Conservation (phyloP, 2,329 filamentous ascomycete genomes). For the Colletotrichum shisoi region DNA sequence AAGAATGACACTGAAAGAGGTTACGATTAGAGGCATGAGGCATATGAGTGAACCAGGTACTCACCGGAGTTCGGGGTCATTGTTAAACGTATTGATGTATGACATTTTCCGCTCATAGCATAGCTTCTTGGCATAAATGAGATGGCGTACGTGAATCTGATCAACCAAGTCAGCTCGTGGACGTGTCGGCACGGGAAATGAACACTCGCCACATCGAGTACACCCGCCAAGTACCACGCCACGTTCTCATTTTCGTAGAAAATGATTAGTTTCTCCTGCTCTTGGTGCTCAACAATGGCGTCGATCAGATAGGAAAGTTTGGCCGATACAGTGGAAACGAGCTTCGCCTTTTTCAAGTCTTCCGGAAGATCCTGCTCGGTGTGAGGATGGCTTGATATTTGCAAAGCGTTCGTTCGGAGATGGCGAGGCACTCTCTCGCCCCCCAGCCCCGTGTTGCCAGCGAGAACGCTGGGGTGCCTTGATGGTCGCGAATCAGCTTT, state of each 20-base stretch:
- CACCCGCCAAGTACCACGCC: slow-evolving; percentile 84
- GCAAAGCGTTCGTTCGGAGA: slow-evolving; percentile 45
- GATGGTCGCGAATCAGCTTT: slow-evolving; percentile 15
- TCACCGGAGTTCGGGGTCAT: slow-evolving; percentile 67
- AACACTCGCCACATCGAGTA: slow-evolving; percentile 72
- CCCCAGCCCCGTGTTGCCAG: slow-evolving; percentile 56
- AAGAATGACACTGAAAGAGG: slow-evolving; percentile 69
- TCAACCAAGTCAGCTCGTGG: slow-evolving; percentile 20
- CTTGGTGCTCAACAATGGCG: slow-evolving; percentile 71
- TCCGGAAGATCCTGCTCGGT: slow-evolving; percentile 49
- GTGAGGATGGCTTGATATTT: background rate
- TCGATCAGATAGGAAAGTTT: slow-evolving; percentile 89
- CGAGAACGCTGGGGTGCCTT: slow-evolving; percentile 41
- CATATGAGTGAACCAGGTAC: background rate
- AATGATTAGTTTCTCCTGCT: slow-evolving; percentile 83
- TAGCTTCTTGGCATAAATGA: slow-evolving; percentile 73
- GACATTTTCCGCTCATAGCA: slow-evolving; percentile 69
- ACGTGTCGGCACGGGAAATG: background rate
- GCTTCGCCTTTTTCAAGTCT: slow-evolving; percentile 65
- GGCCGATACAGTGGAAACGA: slow-evolving; percentile 83
- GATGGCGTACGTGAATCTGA: slow-evolving; percentile 64
- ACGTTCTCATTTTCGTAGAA: slow-evolving; percentile 92
- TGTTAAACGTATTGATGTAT: slow-evolving; percentile 82
- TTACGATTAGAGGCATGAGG: background rate
- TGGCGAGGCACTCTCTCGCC: slow-evolving; percentile 48